Conservation (phyloP, 1,139 yeast genomes). For the Dujonia santamariae region DNA sequence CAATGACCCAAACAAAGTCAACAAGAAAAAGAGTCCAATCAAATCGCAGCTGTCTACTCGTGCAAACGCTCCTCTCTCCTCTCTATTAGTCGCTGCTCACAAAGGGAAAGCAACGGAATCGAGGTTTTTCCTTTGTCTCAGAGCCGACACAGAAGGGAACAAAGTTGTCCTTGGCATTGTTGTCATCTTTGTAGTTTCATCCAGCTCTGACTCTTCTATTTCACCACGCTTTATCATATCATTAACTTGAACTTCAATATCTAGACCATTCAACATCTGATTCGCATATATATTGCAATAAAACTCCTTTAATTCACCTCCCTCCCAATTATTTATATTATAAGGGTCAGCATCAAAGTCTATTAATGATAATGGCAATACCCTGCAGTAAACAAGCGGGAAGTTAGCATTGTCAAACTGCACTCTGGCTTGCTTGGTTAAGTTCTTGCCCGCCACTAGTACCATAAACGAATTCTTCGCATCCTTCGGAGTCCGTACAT, state of each 20-base stretch:
- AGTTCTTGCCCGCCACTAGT: constrained; percentile 55
- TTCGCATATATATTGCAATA: constrained; percentile 46
- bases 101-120: no score
- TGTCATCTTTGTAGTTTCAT: no score
- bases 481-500: constrained; percentile 26
- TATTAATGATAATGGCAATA: constrained; percentile 28
- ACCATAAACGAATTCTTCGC: constrained; percentile 28
- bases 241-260: constrained; percentile 24
- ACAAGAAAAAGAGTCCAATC: no score
- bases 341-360: constrained; percentile 23
- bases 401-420: constrained; percentile 52
- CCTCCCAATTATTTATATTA: constrained; percentile 37
- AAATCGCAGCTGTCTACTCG: no score
- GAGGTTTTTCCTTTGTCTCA: no score
- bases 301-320: constrained; percentile 36
- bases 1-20: no score
- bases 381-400: constrained; percentile 54
- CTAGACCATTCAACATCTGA: constrained; percentile 38
- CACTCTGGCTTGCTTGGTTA: constrained; percentile 57
- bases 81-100: no score
- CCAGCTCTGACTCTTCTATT: no score
- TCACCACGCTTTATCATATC: constrained; percentile 3
- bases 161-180: no score
- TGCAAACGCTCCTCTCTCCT: no score
- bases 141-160: no score